Evolutionary conservation across 2,329 filamentous ascomycete genomes (phyloP).

Genomic region (Neonectria faginata): DNA sequence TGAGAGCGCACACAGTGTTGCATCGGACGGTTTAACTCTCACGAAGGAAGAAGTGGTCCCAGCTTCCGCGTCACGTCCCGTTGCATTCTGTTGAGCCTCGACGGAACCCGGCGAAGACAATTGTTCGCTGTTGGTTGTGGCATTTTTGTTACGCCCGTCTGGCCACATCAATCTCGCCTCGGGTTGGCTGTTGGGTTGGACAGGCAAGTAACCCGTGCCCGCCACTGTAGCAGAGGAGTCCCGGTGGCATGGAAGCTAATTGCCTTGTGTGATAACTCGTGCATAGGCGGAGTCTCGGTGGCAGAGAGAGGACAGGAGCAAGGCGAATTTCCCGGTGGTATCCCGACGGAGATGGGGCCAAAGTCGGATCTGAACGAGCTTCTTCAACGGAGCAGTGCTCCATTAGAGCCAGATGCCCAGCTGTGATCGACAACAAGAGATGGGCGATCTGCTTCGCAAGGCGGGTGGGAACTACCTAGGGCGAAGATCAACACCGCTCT

Average conservation of each 20-base stretch:
- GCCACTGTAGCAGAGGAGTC: conserved; percentile 14
- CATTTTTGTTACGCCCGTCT: conserved; percentile 8
- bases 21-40: conserved; percentile 1
- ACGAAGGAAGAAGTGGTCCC: conserved; percentile 1
- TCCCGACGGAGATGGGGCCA: neutral
- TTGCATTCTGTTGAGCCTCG: conserved; percentile 13
- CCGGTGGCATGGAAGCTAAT: conserved; percentile 9
- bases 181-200: conserved; percentile 7
- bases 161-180: conserved; percentile 28
- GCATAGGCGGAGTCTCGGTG: conserved; percentile 2
- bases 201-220: conserved; percentile 6
- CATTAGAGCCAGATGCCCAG: conserved; percentile 1
- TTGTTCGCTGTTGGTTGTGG: conserved; percentile 6
- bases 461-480: conserved; percentile 7
- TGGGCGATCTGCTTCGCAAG: conserved; percentile 1
- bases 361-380: conserved; percentile 7
- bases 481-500: conserved; percentile 10
- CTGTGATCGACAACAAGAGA: conserved; percentile 11
- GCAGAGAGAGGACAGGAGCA: neutral
- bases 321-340: neutral
- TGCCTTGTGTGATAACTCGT: conserved; percentile 10
- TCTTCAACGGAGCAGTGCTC: neutral
- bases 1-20: neutral
- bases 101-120: conserved; percentile 8
- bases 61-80: conserved; percentile 10